Percentiles rank a stretch among this genome's conserved stretches.
phyloP scores from a whole-genome alignment of 2,329 filamentous ascomycete species.

The Talaromyces marneffei region DNA sequence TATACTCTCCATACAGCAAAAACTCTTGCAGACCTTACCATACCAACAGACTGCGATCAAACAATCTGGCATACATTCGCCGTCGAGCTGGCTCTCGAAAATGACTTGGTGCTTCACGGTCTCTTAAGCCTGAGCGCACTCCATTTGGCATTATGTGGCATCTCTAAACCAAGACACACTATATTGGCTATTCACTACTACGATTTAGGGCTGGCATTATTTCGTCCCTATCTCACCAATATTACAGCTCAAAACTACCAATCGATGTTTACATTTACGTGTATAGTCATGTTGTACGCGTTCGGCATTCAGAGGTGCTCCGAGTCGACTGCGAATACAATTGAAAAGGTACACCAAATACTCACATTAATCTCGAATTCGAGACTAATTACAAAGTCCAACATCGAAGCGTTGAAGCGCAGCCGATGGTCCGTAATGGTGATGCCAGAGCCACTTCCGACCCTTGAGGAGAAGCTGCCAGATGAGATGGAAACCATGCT shows the following conservation, averaged over 20 bases:
- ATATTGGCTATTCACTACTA: slow-evolving; percentile 9
- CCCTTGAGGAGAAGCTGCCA: not conserved
- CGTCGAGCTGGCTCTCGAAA: slow-evolving; percentile 8
- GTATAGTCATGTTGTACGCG: slow-evolving; percentile 6
- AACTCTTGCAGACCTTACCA: slow-evolving; percentile 4
- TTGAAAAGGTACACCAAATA: slow-evolving; percentile 8
- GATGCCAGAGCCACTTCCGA: slow-evolving; percentile 3
- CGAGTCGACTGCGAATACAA: slow-evolving; percentile 1
- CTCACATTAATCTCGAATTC: slow-evolving; percentile 7
- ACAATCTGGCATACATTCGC: slow-evolving; percentile 3
- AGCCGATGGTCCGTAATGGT: slow-evolving; percentile 8
- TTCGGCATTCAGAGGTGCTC: slow-evolving; percentile 12
- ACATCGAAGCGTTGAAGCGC: not conserved
- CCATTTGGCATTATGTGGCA: slow-evolving; percentile 4
- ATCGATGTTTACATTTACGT: slow-evolving; percentile 4
- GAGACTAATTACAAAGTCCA: not conserved
- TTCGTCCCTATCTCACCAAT: not conserved
- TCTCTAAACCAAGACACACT: slow-evolving; percentile 1
- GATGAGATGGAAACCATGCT: slow-evolving; percentile 9
- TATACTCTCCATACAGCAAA: slow-evolving; percentile 9
- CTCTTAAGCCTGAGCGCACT: slow-evolving; percentile 9
- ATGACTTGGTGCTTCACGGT: slow-evolving; percentile 10
- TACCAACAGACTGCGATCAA: not conserved
- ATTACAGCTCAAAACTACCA: slow-evolving; percentile 1
- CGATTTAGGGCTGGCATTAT: slow-evolving; percentile 6